phyloP scores from a whole-genome alignment of 2,329 filamentous ascomycete species.

The Volutella citrinella region DNA sequence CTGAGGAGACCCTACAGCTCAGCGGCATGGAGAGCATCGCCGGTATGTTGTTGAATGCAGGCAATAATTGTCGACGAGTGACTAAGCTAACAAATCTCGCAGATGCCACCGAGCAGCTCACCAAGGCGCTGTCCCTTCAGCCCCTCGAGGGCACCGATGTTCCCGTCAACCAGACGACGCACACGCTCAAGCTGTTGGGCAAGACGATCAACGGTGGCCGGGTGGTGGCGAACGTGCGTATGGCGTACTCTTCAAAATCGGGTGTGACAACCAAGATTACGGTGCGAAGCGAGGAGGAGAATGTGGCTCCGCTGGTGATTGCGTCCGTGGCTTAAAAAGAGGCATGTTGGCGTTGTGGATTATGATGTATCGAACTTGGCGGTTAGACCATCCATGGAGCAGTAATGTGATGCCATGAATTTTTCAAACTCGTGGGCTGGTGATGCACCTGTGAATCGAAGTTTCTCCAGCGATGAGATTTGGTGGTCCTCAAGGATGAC shows the following conservation, averaged over 20 bases:
- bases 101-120: constrained; percentile 92
- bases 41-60: constrained; percentile 59
- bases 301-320: constrained; percentile 79
- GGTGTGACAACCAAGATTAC: constrained; percentile 96
- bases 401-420: constrained; percentile 13
- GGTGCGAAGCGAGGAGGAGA: constrained; percentile 88
- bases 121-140: constrained; percentile 83
- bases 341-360: constrained; percentile 34
- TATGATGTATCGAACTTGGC: constrained; percentile 32
- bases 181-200: constrained; percentile 92
- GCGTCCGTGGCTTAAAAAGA: constrained; percentile 71
- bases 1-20: constrained; percentile 86
- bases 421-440: constrained; percentile 1
- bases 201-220: constrained; percentile 90
- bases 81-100: constrained; percentile 24
- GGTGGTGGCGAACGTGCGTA: constrained; percentile 82
- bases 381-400: constrained; percentile 23
- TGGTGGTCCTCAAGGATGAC: too few species aligned
- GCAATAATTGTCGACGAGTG: too few species aligned
- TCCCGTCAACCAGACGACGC: constrained; percentile 80
- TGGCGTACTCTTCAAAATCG: constrained; percentile 90
- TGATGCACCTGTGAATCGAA: too few species aligned
- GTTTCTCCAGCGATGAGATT: too few species aligned
- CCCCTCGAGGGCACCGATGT: constrained; percentile 93
- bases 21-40: constrained; percentile 87